phyloP scores from a whole-genome alignment of 768 basidiomycete species.

The Russula abietina region DNA sequence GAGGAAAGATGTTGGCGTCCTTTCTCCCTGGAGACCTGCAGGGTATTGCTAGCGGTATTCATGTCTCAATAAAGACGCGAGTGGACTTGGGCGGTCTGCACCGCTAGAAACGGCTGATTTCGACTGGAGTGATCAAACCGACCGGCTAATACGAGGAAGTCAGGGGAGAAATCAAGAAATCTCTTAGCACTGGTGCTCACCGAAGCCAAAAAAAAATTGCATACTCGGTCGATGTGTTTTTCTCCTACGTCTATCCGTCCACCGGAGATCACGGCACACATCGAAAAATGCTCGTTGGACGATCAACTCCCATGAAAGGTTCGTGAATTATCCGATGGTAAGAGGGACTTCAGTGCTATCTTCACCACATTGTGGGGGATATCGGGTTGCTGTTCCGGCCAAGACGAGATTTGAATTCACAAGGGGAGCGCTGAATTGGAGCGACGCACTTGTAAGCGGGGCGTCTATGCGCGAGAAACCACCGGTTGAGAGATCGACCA shows the following conservation, averaged over 20 bases:
- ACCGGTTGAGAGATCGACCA: constrained; percentile 75
- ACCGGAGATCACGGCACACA: constrained; percentile 71
- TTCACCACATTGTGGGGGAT: constrained; percentile 78
- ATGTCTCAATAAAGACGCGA: too few relatives aligned
- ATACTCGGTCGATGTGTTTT: constrained; percentile 75
- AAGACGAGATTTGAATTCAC: constrained; percentile 53
- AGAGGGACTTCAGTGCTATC: constrained; percentile 68
- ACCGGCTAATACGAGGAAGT: too few relatives aligned
- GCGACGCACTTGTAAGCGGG: constrained; percentile 68
- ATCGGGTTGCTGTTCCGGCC: constrained; percentile 71
- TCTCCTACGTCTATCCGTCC: constrained; percentile 81
- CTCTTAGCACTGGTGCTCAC: constrained; percentile 43
- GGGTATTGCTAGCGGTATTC: too few relatives aligned
- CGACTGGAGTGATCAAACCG: too few relatives aligned
- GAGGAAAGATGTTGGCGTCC: too few relatives aligned
- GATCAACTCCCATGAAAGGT: constrained; percentile 70
- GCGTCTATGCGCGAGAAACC: constrained; percentile 79
- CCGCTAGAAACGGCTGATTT: too few relatives aligned
- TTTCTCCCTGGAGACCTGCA: too few relatives aligned
- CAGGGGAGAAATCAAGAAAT: too few relatives aligned
- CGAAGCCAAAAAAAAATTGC: constrained; percentile 95
- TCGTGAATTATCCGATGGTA: constrained; percentile 92
- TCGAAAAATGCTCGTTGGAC: too few relatives aligned
- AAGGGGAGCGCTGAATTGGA: constrained; percentile 66
- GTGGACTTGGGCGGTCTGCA: too few relatives aligned